Conservation (phyloP, 2,329 filamentous ascomycete genomes). For the Phialophora chinensis region DNA sequence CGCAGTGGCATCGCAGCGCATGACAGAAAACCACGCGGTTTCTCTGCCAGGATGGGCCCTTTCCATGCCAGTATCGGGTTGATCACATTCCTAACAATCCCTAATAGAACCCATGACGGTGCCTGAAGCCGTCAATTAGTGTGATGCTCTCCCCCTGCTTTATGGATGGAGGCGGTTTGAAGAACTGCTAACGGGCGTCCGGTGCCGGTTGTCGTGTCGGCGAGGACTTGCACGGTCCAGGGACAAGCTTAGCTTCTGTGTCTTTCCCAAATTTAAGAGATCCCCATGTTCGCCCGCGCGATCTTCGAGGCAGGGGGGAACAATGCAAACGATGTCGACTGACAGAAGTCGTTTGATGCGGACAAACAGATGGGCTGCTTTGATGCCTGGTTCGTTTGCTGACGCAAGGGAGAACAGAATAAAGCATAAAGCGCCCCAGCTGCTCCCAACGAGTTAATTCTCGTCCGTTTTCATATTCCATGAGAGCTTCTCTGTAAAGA, state of each 20-base stretch:
- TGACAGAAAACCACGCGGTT: background rate
- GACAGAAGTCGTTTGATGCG: background rate
- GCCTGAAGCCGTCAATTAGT: background rate
- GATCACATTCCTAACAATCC: background rate
- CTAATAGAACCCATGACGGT: background rate
- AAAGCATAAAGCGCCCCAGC: background rate
- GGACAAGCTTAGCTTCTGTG: background rate
- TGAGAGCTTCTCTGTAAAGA: background rate
- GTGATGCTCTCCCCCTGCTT: background rate
- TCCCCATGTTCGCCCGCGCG: background rate
- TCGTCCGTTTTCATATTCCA: background rate
- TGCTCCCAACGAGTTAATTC: background rate
- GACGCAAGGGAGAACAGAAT: background rate
- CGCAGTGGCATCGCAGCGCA: background rate
- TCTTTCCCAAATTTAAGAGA: background rate
- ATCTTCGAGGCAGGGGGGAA: background rate
- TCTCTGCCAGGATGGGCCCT: background rate
- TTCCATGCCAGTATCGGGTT: background rate
- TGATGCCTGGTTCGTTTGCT: background rate
- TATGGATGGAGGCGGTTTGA: background rate
- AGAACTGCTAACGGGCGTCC: background rate
- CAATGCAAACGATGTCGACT: background rate
- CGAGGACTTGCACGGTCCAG: background rate
- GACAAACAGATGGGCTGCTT: background rate
- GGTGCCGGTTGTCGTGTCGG: background rate